These are phyloP conservation scores for Sugiyamaella floridensis DNA, from an alignment of 805 yeast genomes.

Conservation along the genomic window DNA sequence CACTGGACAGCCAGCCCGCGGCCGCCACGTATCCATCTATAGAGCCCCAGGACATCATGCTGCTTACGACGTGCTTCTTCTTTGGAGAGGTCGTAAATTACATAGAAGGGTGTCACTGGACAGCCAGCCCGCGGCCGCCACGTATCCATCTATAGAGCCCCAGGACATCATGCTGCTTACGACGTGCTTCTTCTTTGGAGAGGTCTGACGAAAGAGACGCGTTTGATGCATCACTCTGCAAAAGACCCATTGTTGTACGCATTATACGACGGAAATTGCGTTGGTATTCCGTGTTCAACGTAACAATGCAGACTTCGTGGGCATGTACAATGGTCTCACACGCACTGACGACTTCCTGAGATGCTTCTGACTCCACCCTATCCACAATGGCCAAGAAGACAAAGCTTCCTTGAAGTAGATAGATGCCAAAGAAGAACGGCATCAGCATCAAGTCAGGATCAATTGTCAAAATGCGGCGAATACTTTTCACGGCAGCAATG, in stretches of 20 bases:
- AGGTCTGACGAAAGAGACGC: conserved; percentile 1
- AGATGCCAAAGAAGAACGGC: conserved; percentile 29
- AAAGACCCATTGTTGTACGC: conserved; percentile 27
- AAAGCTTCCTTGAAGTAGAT: conserved; percentile 26
- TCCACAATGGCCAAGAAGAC: conserved; percentile 24
- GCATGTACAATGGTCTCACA: conserved; percentile 28
- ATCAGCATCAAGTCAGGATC: conserved; percentile 26
- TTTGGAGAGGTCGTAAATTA: background rate
- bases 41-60: conserved; percentile 29
- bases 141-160: conserved; percentile 33
- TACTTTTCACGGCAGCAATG: conserved; percentile 23
- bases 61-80: conserved; percentile 25
- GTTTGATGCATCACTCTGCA: conserved; percentile 11
- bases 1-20: conserved; percentile 31
- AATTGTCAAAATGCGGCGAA: conserved; percentile 22
- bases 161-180: conserved; percentile 28
- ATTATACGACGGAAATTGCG: conserved; percentile 27
- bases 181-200: conserved; percentile 18
- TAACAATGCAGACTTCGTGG: conserved; percentile 28
- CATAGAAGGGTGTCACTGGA: conserved; percentile 12
- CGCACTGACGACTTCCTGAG: conserved; percentile 24
- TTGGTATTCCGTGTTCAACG: conserved; percentile 28
- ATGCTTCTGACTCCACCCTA: conserved; percentile 19
- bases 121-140: conserved; percentile 35
- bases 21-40: conserved; percentile 35